Evolutionary conservation across 1,284 basidiomycete species (phyloP).

Genomic region (Irpex sp.): DNA sequence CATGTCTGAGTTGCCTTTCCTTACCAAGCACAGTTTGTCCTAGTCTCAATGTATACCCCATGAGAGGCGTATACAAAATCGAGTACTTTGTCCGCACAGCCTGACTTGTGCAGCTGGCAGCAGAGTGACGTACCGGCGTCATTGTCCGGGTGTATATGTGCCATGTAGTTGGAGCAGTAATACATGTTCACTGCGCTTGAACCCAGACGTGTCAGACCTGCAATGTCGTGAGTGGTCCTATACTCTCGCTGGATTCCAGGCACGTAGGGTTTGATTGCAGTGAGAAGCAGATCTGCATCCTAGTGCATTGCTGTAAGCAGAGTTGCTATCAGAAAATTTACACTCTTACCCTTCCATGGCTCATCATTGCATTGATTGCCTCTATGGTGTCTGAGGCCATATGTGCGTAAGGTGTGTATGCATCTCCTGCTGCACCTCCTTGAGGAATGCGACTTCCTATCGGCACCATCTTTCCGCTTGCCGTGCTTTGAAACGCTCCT

Average conservation of each 20-base stretch:
- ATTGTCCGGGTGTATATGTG: neutral
- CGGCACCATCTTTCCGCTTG: neutral
- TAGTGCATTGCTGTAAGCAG: neutral
- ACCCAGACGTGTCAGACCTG: neutral
- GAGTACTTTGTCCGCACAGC: neutral
- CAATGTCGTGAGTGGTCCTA: neutral
- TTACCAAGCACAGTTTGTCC: neutral
- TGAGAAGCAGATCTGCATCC: neutral
- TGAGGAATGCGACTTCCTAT: neutral
- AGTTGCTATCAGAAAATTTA: neutral
- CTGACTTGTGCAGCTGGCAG: neutral
- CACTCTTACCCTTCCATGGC: neutral
- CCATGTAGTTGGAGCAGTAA: neutral
- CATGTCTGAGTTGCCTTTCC: neutral
- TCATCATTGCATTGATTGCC: neutral
- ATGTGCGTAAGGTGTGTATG: neutral
- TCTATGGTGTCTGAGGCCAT: neutral
- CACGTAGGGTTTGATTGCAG: neutral
- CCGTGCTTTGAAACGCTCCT: neutral
- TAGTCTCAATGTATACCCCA: neutral
- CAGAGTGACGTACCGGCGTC: neutral
- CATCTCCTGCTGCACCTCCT: neutral
- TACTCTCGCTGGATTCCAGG: neutral
- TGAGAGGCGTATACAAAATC: neutral
- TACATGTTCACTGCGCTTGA: neutral